A percentile compares a stretch with the other conserved stretches of the same genome.
These are phyloP conservation scores for Phytophthora podocarpi DNA, from an alignment of 352 stramenopile species.

Conservation along the genomic window DNA sequence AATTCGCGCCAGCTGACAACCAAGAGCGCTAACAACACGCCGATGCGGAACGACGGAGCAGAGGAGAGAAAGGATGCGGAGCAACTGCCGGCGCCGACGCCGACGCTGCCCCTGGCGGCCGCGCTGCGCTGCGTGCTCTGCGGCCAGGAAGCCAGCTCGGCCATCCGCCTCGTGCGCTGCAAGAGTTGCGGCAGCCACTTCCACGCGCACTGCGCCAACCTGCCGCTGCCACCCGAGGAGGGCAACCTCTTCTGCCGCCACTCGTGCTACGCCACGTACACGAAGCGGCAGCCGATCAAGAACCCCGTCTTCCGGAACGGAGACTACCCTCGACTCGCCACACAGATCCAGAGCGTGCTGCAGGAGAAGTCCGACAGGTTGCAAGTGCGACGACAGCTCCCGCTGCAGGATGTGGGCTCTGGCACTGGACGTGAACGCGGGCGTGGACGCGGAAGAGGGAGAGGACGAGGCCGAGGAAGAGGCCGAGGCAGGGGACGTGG, in stretches of 20 bases:
- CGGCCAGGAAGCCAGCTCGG: slow-evolving; percentile 21
- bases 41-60: background rate
- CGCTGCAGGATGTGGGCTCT: slow-evolving; percentile 17
- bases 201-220: slow-evolving; percentile 67
- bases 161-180: slow-evolving; percentile 56
- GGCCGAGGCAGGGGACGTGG: slow-evolving; percentile 26
- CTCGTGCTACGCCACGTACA: slow-evolving; percentile 61
- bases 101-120: background rate
- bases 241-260: slow-evolving; percentile 73
- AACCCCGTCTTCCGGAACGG: slow-evolving; percentile 25
- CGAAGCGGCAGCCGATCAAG: slow-evolving; percentile 34
- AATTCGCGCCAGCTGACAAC: slow-evolving; percentile 10
- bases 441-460: slow-evolving; percentile 22
- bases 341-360: slow-evolving; percentile 52
- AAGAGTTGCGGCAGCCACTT: slow-evolving; percentile 57
- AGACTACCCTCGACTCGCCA: slow-evolving; percentile 50
- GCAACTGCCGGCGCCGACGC: background rate
- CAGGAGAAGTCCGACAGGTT: slow-evolving; percentile 37
- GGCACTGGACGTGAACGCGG: slow-evolving; percentile 16
- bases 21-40: slow-evolving; percentile 12
- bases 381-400: slow-evolving; percentile 31
- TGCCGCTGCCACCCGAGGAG: slow-evolving; percentile 66
- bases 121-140: slow-evolving; percentile 37
- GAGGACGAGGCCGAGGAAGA: slow-evolving; percentile 27
- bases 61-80: slow-evolving; percentile 8